Percentiles rank a stretch among this genome's conserved stretches.
Evolutionary conservation across 257 asterid genomes (phyloP).

Genomic region (Solanum gandarillasii): DNA sequence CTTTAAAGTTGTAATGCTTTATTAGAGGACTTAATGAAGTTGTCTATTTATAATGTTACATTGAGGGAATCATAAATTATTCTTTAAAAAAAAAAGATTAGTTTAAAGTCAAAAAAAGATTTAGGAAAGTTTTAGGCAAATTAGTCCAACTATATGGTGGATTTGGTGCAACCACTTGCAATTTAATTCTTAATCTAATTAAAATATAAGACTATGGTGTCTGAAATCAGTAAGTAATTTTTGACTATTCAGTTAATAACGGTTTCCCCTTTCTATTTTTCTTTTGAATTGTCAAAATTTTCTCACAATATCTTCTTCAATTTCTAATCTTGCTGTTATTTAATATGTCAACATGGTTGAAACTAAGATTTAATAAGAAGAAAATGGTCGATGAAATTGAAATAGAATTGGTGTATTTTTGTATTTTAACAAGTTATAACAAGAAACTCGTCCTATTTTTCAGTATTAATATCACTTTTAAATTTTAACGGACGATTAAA

Average conservation of each 20-base stretch:
- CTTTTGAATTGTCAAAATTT: background rate
- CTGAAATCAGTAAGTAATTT: background rate
- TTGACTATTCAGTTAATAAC: background rate
- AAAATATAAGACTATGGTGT: background rate
- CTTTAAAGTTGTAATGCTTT: constrained; percentile 2
- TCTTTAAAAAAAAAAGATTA: background rate
- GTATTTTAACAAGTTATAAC: background rate
- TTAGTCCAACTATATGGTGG: constrained; percentile 30
- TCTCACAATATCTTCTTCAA: background rate
- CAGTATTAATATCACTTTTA: background rate
- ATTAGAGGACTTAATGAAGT: background rate
- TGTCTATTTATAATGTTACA: constrained; percentile 22
- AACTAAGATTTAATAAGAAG: background rate
- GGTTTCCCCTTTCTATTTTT: background rate
- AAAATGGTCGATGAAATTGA: background rate
- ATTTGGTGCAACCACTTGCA: constrained; percentile 39
- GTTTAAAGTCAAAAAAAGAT: constrained; percentile 9
- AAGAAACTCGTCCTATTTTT: background rate
- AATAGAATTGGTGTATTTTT: background rate
- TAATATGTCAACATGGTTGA: background rate
- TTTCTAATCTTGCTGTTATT: background rate
- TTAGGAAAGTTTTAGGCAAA: constrained; percentile 7
- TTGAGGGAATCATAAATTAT: background rate
- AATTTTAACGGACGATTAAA: background rate
- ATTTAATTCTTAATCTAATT: background rate